Conservation (phyloP, 2,329 filamentous ascomycete species). For the Sporothrix brasiliensis region DNA sequence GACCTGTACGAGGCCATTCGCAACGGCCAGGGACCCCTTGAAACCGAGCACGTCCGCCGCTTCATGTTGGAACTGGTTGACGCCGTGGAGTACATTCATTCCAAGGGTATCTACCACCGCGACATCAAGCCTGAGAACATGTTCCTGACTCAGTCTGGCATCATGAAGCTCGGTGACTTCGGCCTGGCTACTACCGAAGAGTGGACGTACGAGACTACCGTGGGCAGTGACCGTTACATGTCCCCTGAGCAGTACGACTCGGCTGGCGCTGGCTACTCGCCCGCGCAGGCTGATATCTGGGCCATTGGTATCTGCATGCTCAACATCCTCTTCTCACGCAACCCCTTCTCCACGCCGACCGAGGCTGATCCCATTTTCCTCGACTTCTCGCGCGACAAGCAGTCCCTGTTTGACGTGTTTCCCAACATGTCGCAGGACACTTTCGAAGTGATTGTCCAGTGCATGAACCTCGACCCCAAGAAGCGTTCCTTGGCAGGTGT, state of each 20-base stretch:
- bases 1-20: constrained; percentile 98
- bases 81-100: constrained; percentile 87
- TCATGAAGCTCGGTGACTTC: constrained; percentile 96
- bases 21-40: constrained; percentile 79
- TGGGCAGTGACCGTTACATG: constrained; percentile 99
- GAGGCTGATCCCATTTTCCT: constrained; percentile 90
- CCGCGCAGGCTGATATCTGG: constrained; percentile 93
- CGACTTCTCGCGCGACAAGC: constrained; percentile 90
- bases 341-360: constrained; percentile 89
- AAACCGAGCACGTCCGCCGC: constrained; percentile 94
- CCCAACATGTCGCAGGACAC: constrained; percentile 98
- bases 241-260: constrained; percentile 97
- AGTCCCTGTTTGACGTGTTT: constrained; percentile 96
- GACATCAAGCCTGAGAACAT: constrained; percentile 99
- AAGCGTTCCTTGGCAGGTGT: constrained; percentile 81
- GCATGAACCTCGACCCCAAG: constrained; percentile 85
- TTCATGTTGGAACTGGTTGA: constrained; percentile 96
- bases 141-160: constrained; percentile 81
- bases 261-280: constrained; percentile 82
- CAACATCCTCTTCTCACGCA: constrained; percentile 95
- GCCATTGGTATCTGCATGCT: constrained; percentile 94
- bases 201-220: constrained; percentile 90
- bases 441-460: constrained; percentile 88
- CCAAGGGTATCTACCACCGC: constrained; percentile 88
- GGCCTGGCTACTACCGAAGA: constrained; percentile 85